Conservation (phyloP, 257 asterid genomes). For the Solanum piurae region DNA sequence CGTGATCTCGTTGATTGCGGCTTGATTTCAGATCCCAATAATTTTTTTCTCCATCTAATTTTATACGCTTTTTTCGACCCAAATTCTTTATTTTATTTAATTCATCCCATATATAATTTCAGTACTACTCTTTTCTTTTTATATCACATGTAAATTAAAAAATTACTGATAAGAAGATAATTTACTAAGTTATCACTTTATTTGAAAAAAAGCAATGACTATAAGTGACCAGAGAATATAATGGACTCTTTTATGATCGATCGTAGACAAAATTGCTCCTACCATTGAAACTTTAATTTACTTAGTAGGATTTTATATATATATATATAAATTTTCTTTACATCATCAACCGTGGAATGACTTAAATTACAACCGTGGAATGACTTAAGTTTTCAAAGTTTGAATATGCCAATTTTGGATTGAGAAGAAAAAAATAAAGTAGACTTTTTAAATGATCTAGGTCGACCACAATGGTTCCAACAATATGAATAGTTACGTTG, state of each 20-base stretch:
- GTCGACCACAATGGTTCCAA: not conserved
- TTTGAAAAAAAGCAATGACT: too few relatives aligned
- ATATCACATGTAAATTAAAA: too few relatives aligned
- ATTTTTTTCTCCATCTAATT: not conserved
- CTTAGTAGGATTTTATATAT: too few relatives aligned
- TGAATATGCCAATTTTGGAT: not conserved
- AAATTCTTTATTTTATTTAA: not conserved
- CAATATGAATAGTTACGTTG: not conserved
- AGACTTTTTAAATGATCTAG: not conserved
- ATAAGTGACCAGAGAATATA: too few relatives aligned
- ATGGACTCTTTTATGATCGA: too few relatives aligned
- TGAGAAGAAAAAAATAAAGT: not conserved
- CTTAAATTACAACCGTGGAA: not conserved
- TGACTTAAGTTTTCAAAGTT: not conserved
- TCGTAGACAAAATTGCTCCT: too few relatives aligned
- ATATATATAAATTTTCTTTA: too few relatives aligned
- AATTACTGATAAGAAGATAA: too few relatives aligned
- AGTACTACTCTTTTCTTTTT: too few relatives aligned
- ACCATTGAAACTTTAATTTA: not conserved
- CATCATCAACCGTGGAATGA: not conserved
- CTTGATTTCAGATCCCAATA: slow-evolving; percentile 5
- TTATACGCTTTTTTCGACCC: not conserved
- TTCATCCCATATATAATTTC: not conserved
- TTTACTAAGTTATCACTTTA: too few relatives aligned
- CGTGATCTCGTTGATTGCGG: slow-evolving; percentile 36